Evolutionary conservation across 805 yeast species (phyloP).

Genomic region (Tetrapisispora phaffii): DNA sequence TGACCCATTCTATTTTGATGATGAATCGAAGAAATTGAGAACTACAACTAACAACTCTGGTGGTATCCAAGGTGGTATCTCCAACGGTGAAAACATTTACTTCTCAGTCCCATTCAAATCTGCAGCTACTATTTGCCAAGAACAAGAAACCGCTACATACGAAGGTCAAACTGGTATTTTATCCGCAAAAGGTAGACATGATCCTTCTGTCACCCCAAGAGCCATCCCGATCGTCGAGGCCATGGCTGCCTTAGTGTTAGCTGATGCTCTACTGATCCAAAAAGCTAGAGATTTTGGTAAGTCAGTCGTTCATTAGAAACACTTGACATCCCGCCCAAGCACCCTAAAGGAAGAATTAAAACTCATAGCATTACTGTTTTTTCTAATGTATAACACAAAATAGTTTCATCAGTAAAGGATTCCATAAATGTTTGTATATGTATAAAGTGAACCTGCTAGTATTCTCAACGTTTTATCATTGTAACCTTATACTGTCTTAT

Average conservation of each 20-base stretch:
- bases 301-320: conserved; percentile 22
- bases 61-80: conserved; percentile 96
- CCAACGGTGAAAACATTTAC: conserved; percentile 92
- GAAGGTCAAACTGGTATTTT: conserved; percentile 80
- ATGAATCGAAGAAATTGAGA: conserved; percentile 52
- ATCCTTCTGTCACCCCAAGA: conserved; percentile 96
- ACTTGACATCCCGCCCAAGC: background rate
- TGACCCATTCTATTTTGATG: conserved; percentile 67
- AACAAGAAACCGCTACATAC: conserved; percentile 79
- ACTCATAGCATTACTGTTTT: too few relatives aligned
- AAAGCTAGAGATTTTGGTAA: conserved; percentile 63
- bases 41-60: conserved; percentile 90
- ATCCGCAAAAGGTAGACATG: conserved; percentile 97
- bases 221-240: conserved; percentile 98
- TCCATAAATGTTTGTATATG: too few relatives aligned
- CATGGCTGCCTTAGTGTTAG: conserved; percentile 91
- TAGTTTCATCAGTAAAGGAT: too few relatives aligned
- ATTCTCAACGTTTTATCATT: too few relatives aligned
- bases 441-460: too few relatives aligned
- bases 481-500: too few relatives aligned
- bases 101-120: conserved; percentile 96
- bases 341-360: too few relatives aligned
- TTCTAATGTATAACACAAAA: too few relatives aligned
- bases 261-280: conserved; percentile 78
- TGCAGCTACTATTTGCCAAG: conserved; percentile 93